These are phyloP conservation scores for Aegilops longissima DNA, from an alignment of 176 grass and related monocot species.

Conservation along the genomic window DNA sequence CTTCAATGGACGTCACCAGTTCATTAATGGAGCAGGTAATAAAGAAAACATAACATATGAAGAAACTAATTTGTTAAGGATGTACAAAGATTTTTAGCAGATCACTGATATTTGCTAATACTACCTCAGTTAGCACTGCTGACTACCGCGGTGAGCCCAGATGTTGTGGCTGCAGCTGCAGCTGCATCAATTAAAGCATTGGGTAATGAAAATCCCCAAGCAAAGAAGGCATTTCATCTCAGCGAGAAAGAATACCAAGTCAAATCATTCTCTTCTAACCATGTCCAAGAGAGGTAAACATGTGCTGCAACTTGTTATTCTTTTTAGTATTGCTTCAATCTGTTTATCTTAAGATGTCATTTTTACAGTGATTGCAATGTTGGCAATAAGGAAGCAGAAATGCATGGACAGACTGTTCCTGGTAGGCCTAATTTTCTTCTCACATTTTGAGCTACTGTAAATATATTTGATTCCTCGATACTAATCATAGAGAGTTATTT, in stretches of 20 bases:
- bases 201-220: slow-evolving; percentile 61
- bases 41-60: neutral
- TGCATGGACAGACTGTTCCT: slow-evolving; percentile 30
- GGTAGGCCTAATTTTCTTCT: slow-evolving; percentile 28
- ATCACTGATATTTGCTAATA: slow-evolving; percentile 38
- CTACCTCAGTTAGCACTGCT: slow-evolving; percentile 66
- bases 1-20: slow-evolving; percentile 50
- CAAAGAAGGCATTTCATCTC: slow-evolving; percentile 56
- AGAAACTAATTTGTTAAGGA: neutral
- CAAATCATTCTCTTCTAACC: slow-evolving; percentile 47
- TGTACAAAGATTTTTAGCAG: neutral
- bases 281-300: slow-evolving; percentile 51
- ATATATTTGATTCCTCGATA: slow-evolving; percentile 21
- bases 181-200: slow-evolving; percentile 64
- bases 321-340: neutral
- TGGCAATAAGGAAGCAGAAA: slow-evolving; percentile 26
- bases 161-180: slow-evolving; percentile 73
- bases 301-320: slow-evolving; percentile 11
- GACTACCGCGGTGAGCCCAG: slow-evolving; percentile 55
- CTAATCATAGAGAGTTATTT: neutral
- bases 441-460: neutral
- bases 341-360: slow-evolving; percentile 6
- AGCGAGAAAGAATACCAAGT: slow-evolving; percentile 55
- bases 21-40: slow-evolving; percentile 87
- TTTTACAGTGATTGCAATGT: slow-evolving; percentile 29